phyloP scores from a whole-genome alignment of 768 basidiomycete species.

The Suillus sp. region DNA sequence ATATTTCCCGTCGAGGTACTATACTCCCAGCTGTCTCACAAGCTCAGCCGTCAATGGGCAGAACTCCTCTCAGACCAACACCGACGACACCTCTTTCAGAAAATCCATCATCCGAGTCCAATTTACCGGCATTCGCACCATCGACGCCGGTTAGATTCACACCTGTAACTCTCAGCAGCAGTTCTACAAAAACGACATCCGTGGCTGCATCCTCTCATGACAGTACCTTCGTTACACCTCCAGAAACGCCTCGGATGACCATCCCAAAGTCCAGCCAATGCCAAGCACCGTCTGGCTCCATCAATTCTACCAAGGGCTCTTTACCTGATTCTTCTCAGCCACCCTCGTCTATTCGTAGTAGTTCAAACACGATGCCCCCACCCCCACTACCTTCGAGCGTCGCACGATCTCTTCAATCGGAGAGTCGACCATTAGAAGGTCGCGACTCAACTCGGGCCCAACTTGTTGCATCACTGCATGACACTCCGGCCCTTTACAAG shows the following conservation, averaged over 20 bases:
- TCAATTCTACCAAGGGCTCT: slow-evolving; percentile 19
- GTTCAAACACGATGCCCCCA: slow-evolving; percentile 30
- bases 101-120: slow-evolving; percentile 5
- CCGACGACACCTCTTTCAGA: neutral
- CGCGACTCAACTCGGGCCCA: slow-evolving; percentile 18
- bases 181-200: neutral
- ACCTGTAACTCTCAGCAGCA: slow-evolving; percentile 11
- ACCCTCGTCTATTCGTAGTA: slow-evolving; percentile 28
- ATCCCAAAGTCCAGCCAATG: neutral
- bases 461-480: slow-evolving; percentile 43
- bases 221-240: slow-evolving; percentile 27
- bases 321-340: slow-evolving; percentile 38
- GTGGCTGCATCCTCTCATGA: slow-evolving; percentile 29
- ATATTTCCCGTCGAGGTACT: slow-evolving; percentile 24
- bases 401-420: neutral
- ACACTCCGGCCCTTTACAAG: slow-evolving; percentile 53
- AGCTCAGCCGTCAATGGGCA: slow-evolving; percentile 13
- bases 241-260: slow-evolving; percentile 24
- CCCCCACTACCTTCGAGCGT: slow-evolving; percentile 31
- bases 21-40: neutral
- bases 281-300: slow-evolving; percentile 7
- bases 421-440: slow-evolving; percentile 6
- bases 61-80: neutral
- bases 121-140: slow-evolving; percentile 9
- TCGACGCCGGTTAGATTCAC: slow-evolving; percentile 15